These are phyloP conservation scores for Aleurites moluccanus DNA, from an alignment of 441 rosid genomes.

Conservation along the genomic window DNA sequence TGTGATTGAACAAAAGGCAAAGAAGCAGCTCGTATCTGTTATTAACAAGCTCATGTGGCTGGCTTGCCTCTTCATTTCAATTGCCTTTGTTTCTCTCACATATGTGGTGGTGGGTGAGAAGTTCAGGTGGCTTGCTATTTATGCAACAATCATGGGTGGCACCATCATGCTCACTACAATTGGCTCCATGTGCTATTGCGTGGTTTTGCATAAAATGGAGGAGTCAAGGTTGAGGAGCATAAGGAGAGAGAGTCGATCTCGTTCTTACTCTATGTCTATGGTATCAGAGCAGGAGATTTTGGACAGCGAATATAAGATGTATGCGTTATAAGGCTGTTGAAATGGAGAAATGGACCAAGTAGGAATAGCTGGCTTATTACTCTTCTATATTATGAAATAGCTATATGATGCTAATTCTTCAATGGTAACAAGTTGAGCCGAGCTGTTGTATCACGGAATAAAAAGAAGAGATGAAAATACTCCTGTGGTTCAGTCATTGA, in stretches of 20 bases:
- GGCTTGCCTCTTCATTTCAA: conserved; percentile 88
- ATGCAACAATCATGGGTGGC: conserved; percentile 67
- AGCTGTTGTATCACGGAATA: conserved; percentile 7
- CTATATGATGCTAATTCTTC: conserved; percentile 14
- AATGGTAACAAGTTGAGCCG: conserved; percentile 21
- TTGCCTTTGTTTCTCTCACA: conserved; percentile 78
- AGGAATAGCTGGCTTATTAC: conserved; percentile 1
- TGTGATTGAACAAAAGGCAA: conserved; percentile 89
- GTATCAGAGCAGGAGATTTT: conserved; percentile 72
- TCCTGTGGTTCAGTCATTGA: not conserved
- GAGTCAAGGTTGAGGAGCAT: conserved; percentile 65
- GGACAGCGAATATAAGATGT: conserved; percentile 80
- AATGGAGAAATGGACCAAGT: not conserved
- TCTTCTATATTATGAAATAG: conserved; percentile 18
- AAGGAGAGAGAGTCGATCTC: conserved; percentile 75
- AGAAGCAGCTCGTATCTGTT: conserved; percentile 92
- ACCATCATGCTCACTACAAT: conserved; percentile 86
- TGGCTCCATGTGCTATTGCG: conserved; percentile 91
- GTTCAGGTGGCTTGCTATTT: conserved; percentile 70
- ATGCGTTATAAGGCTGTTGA: conserved; percentile 58
- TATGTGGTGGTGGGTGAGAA: conserved; percentile 79
- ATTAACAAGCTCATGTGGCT: conserved; percentile 98
- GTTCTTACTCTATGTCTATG: conserved; percentile 68
- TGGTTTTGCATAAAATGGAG: conserved; percentile 73
- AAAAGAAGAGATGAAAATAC: conserved; percentile 17